Conservation (phyloP, 1,139 yeast species). For the Saccharomyces uvarum region DNA sequence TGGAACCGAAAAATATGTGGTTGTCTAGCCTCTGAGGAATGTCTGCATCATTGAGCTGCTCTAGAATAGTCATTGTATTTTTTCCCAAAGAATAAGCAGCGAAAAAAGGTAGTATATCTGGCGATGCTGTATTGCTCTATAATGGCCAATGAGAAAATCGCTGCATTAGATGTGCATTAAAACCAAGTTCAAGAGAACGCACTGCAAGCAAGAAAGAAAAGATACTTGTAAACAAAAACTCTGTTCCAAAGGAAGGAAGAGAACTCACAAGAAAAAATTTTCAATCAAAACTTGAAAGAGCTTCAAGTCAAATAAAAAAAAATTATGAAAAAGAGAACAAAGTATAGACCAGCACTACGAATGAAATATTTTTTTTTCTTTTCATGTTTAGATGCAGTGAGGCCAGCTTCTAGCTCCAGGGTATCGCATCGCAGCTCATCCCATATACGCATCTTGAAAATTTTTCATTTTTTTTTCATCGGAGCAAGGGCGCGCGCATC, state of each 20-base stretch:
- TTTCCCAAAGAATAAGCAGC: background rate
- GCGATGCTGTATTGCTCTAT: background rate
- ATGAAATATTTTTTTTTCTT: background rate
- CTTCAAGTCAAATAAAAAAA: background rate
- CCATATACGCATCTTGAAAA: background rate
- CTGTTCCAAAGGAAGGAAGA: background rate
- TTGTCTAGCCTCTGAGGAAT: conserved; percentile 31
- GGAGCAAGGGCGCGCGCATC: background rate
- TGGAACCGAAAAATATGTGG: conserved; percentile 33
- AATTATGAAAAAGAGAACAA: background rate
- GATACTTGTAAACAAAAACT: background rate
- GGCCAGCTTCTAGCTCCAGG: background rate
- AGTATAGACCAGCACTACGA: background rate
- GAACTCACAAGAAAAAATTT: background rate
- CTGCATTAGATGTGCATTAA: background rate
- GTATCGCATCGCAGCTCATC: background rate
- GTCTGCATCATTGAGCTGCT: conserved; percentile 17
- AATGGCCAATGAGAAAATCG: background rate
- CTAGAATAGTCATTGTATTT: conserved; percentile 22
- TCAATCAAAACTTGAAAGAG: background rate
- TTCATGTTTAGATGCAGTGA: background rate
- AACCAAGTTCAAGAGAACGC: background rate
- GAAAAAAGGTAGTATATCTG: conserved; percentile 5
- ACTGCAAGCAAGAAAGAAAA: background rate
- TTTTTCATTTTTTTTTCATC: background rate